phyloP scores from a whole-genome alignment of 177 flowering plant species.

The Vitis hybrid region DNA sequence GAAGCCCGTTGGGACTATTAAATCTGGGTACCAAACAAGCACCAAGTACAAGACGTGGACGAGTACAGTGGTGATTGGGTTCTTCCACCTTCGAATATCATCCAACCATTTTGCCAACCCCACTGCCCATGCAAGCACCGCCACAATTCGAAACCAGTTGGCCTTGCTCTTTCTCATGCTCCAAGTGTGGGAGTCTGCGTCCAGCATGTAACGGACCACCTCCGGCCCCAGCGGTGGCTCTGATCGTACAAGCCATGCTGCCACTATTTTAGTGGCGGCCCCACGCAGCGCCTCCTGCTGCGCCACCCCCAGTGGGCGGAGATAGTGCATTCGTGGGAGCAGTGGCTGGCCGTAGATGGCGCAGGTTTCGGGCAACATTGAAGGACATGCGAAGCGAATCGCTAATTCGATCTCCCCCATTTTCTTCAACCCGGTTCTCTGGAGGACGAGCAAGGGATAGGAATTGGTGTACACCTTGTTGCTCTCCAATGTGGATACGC shows the following conservation, averaged over 20 bases:
- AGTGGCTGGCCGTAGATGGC: slow-evolving; percentile 75
- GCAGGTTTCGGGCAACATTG: slow-evolving; percentile 71
- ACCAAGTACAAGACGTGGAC: slow-evolving; percentile 84
- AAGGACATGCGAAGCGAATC: slow-evolving; percentile 76
- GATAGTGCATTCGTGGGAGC: slow-evolving; percentile 88
- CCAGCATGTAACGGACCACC: slow-evolving; percentile 90
- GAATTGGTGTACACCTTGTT: slow-evolving; percentile 81
- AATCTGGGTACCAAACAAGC: slow-evolving; percentile 94
- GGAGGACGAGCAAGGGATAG: slow-evolving; percentile 70
- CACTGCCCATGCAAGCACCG: slow-evolving; percentile 74
- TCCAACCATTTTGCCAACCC: slow-evolving; percentile 82
- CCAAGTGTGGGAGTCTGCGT: slow-evolving; percentile 89
- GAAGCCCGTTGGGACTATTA: slow-evolving; percentile 83
- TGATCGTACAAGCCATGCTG: slow-evolving; percentile 70
- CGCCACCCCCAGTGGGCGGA: slow-evolving; percentile 85
- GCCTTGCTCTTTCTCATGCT: slow-evolving; percentile 93
- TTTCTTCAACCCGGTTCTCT: slow-evolving; percentile 71
- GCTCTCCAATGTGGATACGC: slow-evolving; percentile 87
- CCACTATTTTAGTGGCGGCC: slow-evolving; percentile 78
- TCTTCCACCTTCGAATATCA: slow-evolving; percentile 80
- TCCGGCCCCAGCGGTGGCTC: slow-evolving; percentile 93
- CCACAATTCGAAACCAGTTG: slow-evolving; percentile 89
- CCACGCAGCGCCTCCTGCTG: slow-evolving; percentile 87
- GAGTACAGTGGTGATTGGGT: slow-evolving; percentile 69
- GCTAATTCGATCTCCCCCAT: slow-evolving; percentile 98